These are phyloP conservation scores for Candida insectalens DNA, from an alignment of 805 yeast species.

Conservation along the genomic window DNA sequence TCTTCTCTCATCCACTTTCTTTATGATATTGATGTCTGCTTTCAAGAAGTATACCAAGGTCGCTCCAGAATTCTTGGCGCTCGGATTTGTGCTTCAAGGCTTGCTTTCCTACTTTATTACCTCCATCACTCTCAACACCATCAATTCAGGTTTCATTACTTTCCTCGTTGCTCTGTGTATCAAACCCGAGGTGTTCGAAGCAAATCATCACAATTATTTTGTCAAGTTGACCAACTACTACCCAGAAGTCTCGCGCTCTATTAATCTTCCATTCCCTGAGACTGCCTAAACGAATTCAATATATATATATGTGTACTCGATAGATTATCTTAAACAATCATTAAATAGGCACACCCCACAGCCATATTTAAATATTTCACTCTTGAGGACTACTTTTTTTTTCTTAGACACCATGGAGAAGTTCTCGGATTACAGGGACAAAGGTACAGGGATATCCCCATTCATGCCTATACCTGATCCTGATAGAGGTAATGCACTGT, in stretches of 20 bases:
- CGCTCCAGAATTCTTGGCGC: slow-evolving; percentile 17
- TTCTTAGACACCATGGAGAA: slow-evolving; percentile 50
- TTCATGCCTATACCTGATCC: slow-evolving; percentile 51
- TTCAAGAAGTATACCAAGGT: slow-evolving; percentile 7
- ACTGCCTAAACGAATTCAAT: neutral
- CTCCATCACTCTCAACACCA: slow-evolving; percentile 60
- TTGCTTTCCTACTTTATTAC: slow-evolving; percentile 70
- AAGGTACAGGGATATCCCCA: slow-evolving; percentile 90
- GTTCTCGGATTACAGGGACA: slow-evolving; percentile 77
- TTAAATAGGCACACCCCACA: neutral
- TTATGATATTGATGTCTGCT: slow-evolving; percentile 2
- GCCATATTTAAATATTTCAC: neutral
- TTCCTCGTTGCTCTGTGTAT: slow-evolving; percentile 76
- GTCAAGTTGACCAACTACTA: slow-evolving; percentile 20
- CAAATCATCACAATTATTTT: slow-evolving; percentile 48
- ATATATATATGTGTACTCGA: too few relatives aligned
- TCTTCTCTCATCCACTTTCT: slow-evolving; percentile 22
- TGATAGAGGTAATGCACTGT: slow-evolving; percentile 3
- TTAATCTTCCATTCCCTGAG: slow-evolving; percentile 21
- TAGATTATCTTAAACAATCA: too few relatives aligned
- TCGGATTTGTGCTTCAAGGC: slow-evolving; percentile 28
- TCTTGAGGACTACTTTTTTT: too few relatives aligned
- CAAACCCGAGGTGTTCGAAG: slow-evolving; percentile 68
- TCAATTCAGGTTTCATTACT: slow-evolving; percentile 75
- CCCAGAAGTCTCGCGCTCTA: slow-evolving; percentile 22